Conservation (phyloP, 371 early-diverging fungal genomes). For the Saksenaea oblongispora region DNA sequence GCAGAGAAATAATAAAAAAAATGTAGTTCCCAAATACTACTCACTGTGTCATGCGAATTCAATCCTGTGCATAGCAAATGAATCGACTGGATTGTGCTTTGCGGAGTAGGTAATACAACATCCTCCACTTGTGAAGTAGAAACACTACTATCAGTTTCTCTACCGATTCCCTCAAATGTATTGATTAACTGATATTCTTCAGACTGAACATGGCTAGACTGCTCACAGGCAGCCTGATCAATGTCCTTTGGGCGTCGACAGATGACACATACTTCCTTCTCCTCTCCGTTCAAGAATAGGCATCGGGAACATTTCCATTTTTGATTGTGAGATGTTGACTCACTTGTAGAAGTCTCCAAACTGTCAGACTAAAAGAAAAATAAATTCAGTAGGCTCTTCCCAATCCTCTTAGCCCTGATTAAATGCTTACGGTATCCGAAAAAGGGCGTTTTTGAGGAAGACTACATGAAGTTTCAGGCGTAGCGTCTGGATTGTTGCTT, state of each 20-base stretch:
- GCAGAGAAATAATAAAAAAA: neutral
- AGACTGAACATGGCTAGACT: neutral
- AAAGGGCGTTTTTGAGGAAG: neutral
- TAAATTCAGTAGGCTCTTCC: neutral
- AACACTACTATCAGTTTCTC: neutral
- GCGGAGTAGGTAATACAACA: neutral
- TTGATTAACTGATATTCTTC: neutral
- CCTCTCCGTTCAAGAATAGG: slow-evolving; percentile 4
- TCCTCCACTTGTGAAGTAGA: neutral
- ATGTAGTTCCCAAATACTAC: neutral
- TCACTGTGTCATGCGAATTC: neutral
- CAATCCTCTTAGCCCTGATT: neutral
- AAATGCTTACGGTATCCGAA: neutral
- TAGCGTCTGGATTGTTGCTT: neutral
- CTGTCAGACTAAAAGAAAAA: neutral
- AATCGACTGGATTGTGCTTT: neutral
- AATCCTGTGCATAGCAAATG: slow-evolving; percentile 8
- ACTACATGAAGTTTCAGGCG: neutral
- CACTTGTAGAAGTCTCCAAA: neutral
- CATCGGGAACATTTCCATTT: slow-evolving; percentile 21
- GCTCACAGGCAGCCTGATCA: too few species aligned
- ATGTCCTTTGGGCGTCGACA: slow-evolving; percentile 10
- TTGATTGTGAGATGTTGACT: neutral
- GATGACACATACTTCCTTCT: slow-evolving; percentile 15
- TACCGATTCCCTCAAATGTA: neutral